These are phyloP conservation scores for Pseudognaphalium luteoalbum DNA, from an alignment of 129 eudicot genomes.

Conservation along the genomic window DNA sequence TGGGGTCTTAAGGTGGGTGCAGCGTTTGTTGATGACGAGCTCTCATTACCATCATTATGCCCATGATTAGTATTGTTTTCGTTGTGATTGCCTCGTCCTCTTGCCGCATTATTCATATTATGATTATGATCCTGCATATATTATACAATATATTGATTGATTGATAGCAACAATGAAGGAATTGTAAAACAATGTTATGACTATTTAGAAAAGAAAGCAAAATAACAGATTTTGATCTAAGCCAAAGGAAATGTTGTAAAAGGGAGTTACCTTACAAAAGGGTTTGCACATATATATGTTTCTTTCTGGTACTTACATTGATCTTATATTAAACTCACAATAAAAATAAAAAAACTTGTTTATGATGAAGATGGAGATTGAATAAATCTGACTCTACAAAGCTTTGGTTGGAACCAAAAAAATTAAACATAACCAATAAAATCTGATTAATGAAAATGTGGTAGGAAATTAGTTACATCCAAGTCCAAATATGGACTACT, in stretches of 20 bases:
- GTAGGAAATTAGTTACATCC: neutral
- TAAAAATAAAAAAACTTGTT: neutral
- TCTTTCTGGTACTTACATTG: neutral
- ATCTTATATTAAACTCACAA: neutral
- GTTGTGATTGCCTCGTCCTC: neutral
- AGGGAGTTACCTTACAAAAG: slow-evolving; percentile 1
- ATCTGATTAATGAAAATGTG: slow-evolving; percentile 4
- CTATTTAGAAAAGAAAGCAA: too few relatives aligned
- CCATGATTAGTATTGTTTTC: neutral
- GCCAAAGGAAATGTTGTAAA: neutral
- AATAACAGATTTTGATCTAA: neutral
- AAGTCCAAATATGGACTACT: slow-evolving; percentile 8
- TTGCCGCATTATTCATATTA: slow-evolving; percentile 13
- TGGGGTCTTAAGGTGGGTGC: slow-evolving; percentile 23
- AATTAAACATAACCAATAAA: slow-evolving; percentile 4
- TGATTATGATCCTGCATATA: slow-evolving; percentile 15
- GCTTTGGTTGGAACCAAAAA: slow-evolving; percentile 26
- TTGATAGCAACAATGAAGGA: neutral
- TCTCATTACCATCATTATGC: slow-evolving; percentile 18
- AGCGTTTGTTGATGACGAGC: slow-evolving; percentile 15
- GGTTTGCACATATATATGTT: slow-evolving; percentile 4
- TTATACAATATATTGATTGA: neutral
- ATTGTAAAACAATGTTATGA: neutral
- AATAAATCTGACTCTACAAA: slow-evolving; percentile 19
- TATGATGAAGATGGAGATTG: slow-evolving; percentile 19